A percentile compares a stretch with the other conserved stretches of the same genome.
These are phyloP conservation scores for Coffea humblotiana DNA, from an alignment of 305 asterid species.

Conservation along the genomic window DNA sequence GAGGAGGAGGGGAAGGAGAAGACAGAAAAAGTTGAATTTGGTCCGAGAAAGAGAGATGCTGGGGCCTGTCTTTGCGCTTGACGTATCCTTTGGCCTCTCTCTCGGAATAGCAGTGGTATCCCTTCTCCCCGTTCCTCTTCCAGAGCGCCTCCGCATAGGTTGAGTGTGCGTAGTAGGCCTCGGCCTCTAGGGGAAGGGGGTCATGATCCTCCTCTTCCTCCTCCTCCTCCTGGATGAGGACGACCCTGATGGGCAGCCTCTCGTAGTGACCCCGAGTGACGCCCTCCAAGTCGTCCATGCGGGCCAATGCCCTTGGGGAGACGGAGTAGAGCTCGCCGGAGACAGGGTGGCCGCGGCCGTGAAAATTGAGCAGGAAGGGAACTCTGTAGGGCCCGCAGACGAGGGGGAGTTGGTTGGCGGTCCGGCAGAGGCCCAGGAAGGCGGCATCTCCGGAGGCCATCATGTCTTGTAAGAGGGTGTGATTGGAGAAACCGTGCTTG, in stretches of 20 bases:
- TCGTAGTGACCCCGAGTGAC: slow-evolving; percentile 58
- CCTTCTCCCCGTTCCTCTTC: slow-evolving; percentile 63
- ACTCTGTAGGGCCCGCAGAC: slow-evolving; percentile 83
- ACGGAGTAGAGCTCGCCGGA: slow-evolving; percentile 73
- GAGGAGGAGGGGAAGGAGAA: slow-evolving; percentile 9
- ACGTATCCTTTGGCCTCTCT: slow-evolving; percentile 68
- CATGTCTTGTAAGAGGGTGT: slow-evolving; percentile 52
- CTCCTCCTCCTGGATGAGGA: background rate
- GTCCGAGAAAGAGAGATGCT: slow-evolving; percentile 52
- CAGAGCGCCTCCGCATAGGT: slow-evolving; percentile 74
- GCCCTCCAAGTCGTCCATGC: slow-evolving; percentile 79
- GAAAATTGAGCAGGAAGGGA: slow-evolving; percentile 78
- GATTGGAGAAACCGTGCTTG: slow-evolving; percentile 76
- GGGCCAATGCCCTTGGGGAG: slow-evolving; percentile 40
- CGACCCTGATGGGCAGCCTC: slow-evolving; percentile 48
- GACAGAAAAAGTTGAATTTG: slow-evolving; percentile 50
- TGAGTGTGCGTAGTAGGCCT: slow-evolving; percentile 68
- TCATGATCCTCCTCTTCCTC: background rate
- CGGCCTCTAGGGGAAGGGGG: slow-evolving; percentile 8
- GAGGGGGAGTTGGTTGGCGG: slow-evolving; percentile 53
- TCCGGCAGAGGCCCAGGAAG: slow-evolving; percentile 49
- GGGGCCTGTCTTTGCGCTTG: slow-evolving; percentile 64
- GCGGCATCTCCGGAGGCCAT: slow-evolving; percentile 67
- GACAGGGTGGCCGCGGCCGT: slow-evolving; percentile 55
- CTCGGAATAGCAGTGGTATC: slow-evolving; percentile 48